Evolutionary conservation across 805 yeast genomes (phyloP), one percentile per base, ranked within the genome.

Genomic region (Danielia reshetovae): DNA sequence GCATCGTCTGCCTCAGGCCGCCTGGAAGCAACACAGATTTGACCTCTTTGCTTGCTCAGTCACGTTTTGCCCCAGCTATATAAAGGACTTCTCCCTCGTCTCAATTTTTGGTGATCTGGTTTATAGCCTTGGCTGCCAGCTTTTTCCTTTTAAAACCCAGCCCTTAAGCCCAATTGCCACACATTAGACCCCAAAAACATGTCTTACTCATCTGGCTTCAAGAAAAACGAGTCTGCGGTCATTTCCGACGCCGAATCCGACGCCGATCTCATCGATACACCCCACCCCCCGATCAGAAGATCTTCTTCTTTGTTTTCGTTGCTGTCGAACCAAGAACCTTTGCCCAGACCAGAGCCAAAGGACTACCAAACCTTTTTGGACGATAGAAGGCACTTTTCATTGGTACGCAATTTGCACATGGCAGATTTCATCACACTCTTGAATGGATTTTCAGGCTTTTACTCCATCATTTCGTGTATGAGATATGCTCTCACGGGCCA

Each of bases 401-500:
- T 93, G 75, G 65, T 93, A 37, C 70, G 95, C 54, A 82, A 84
- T 51, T 74, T 93, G 45, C 97, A 93, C 59, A 70, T 90, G 79
- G 98, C 98, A 5, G 98, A 93, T 60, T 87, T 81, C 65, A 93
- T 93, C 59, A 93, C 98, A 3, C 74, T 89, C 68, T 69, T 93
- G 58, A 93, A 93, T 60, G 96, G 97, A 17, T 87, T 86, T 56
- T 81, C 89, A 31, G 98, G 97, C 0, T 89, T 93, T 57, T 86
- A 87, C 56, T 81, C 96, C 21, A 82, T 90, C 45, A 72, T 93
- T 27, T 82, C 94, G 28, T 85, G 96, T 60, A 65, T 87, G 43
- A 73, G 96, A 53, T 93, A 77, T 59, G 77, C 89, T 4, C 66
- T 79, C 34, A 84, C 90, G 3, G 79, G 77, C 10, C 69, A 78